These are phyloP conservation scores for Penicillium expansum DNA, from an alignment of 2,329 filamentous ascomycete species.

Conservation along the genomic window DNA sequence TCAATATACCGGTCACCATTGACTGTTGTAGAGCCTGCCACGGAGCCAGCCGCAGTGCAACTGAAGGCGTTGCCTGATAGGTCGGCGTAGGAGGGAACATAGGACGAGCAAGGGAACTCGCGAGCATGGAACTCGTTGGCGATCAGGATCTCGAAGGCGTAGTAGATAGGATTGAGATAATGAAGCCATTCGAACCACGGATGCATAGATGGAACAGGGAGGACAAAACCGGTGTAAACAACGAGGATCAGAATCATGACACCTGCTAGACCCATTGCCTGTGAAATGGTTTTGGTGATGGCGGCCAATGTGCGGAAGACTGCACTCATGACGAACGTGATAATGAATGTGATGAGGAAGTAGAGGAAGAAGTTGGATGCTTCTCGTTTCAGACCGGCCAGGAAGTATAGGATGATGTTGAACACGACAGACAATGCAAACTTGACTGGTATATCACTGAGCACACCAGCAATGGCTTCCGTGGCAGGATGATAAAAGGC, in stretches of 20 bases:
- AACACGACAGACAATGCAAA: slow-evolving; percentile 68
- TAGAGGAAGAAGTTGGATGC: slow-evolving; percentile 82
- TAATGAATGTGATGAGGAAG: slow-evolving; percentile 70
- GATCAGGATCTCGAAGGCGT: slow-evolving; percentile 77
- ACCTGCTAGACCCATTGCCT: slow-evolving; percentile 55
- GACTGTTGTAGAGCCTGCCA: slow-evolving; percentile 53
- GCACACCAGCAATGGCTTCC: slow-evolving; percentile 14
- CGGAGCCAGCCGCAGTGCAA: slow-evolving; percentile 58
- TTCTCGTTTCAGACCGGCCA: slow-evolving; percentile 73
- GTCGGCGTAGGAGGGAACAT: slow-evolving; percentile 48
- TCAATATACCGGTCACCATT: slow-evolving; percentile 59
- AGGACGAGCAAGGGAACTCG: slow-evolving; percentile 53
- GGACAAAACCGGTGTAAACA: slow-evolving; percentile 51
- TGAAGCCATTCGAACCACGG: slow-evolving; percentile 79
- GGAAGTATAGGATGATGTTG: slow-evolving; percentile 79
- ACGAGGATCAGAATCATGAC: slow-evolving; percentile 44
- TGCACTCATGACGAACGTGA: slow-evolving; percentile 76
- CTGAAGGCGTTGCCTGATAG: slow-evolving; percentile 44
- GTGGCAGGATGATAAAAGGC: slow-evolving; percentile 32
- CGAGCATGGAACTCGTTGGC: slow-evolving; percentile 75
- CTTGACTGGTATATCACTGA: slow-evolving; percentile 65
- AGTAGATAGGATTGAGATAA: slow-evolving; percentile 74
- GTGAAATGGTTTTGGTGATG: slow-evolving; percentile 63
- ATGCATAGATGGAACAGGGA: slow-evolving; percentile 60
- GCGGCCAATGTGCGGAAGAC: slow-evolving; percentile 77